A percentile compares a stretch with the other conserved stretches of the same genome.
Conservation (phyloP, 495 filamentous ascomycete species). For the Talaromyces stipitatus region DNA sequence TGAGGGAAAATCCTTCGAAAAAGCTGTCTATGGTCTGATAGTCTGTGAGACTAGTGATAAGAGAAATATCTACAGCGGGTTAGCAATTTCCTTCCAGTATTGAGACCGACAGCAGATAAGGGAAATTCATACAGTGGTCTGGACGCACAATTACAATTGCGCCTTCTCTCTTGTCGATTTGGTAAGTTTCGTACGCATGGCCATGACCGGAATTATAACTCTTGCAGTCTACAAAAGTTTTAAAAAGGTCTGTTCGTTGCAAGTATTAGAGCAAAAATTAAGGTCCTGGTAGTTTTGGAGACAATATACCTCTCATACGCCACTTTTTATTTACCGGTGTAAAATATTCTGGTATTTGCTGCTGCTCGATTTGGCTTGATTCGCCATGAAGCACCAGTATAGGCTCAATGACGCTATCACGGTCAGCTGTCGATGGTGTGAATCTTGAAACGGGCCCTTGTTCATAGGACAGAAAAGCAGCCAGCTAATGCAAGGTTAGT, state of each 20-base stretch:
- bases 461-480: constrained; percentile 25
- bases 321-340: constrained; percentile 52
- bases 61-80: constrained; percentile 25
- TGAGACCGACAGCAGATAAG: neutral
- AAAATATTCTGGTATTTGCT: constrained; percentile 52
- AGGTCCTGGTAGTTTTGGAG: neutral
- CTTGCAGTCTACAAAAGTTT: constrained; percentile 60
- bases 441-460: constrained; percentile 34
- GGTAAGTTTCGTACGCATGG: constrained; percentile 54
- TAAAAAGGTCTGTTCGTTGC: constrained; percentile 42
- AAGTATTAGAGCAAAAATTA: neutral
- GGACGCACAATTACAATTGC: constrained; percentile 55
- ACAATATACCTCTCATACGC: constrained; percentile 43
- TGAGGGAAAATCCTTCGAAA: constrained; percentile 26
- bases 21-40: constrained; percentile 29
- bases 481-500: constrained; percentile 17
- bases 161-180: constrained; percentile 44
- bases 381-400: constrained; percentile 48
- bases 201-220: constrained; percentile 60
- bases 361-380: constrained; percentile 47
- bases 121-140: constrained; percentile 54
- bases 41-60: constrained; percentile 25
- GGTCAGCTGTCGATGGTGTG: constrained; percentile 34
- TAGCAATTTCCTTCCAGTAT: neutral
- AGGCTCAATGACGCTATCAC: constrained; percentile 54